Conservation (phyloP, 139 green algal genomes). For the Chlorella sp. region DNA sequence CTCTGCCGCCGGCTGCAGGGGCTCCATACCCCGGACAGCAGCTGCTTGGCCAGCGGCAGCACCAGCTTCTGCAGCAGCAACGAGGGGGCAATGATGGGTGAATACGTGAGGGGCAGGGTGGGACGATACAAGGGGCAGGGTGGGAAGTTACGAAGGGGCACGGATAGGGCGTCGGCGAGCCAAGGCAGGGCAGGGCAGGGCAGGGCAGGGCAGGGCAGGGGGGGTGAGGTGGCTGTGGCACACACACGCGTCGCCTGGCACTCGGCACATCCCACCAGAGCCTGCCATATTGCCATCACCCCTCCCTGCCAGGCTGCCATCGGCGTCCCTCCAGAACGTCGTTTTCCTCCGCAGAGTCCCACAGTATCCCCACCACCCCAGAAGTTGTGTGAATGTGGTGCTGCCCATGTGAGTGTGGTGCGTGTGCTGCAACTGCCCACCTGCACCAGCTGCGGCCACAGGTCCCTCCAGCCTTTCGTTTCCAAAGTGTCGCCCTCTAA, state of each 20-base stretch:
- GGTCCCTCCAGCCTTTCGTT: too few relatives aligned
- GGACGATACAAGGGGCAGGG: not conserved
- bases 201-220: too few relatives aligned
- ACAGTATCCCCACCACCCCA: too few relatives aligned
- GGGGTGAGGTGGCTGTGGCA: too few relatives aligned
- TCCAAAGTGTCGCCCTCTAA: too few relatives aligned
- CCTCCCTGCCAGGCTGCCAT: too few relatives aligned
- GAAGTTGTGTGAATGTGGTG: not conserved
- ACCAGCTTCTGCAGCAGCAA: conserved; percentile 62
- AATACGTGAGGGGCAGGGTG: not conserved
- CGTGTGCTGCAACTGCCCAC: not conserved
- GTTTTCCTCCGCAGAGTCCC: too few relatives aligned
- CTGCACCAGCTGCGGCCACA: not conserved
- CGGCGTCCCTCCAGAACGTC: too few relatives aligned
- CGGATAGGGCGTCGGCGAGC: not conserved
- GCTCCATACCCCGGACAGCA: conserved; percentile 69
- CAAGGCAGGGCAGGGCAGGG: too few relatives aligned
- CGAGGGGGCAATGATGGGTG: not conserved
- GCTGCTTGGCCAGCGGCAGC: conserved; percentile 73
- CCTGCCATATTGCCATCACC: too few relatives aligned
- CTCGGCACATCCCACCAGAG: too few relatives aligned
- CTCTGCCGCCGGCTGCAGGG: conserved; percentile 63
- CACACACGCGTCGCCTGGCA: too few relatives aligned
- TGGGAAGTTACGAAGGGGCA: not conserved
- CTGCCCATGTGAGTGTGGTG: not conserved